Evolutionary conservation across 1,284 basidiomycete genomes (phyloP), one percentile per base, ranked within the genome.

Genomic region (Malassezia arunalokei): DNA sequence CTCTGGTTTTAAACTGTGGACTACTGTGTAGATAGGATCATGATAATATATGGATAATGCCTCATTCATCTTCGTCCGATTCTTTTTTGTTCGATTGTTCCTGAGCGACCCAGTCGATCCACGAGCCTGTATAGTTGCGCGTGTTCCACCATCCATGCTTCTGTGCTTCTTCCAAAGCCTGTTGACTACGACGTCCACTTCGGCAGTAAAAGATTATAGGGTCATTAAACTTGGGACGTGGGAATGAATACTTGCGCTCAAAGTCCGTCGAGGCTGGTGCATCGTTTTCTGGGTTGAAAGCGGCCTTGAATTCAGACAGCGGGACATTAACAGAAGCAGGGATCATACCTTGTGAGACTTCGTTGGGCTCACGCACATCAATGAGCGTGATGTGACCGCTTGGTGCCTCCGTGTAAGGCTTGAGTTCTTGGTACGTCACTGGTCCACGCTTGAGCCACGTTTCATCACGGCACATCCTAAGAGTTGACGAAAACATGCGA

Each of bases 311-410:
- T 17, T 80, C 79, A 4, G 86, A 86, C 20, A 98, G 81, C 6
- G 94, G 92, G 11, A 99, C 76, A 73, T 92, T 91, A 65, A 98
- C 89, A 5, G 91, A 81, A 9, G 87, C 90, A 3, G 94, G 94
- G 66, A 99, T 95, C 69, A 86, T 86, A 28, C 94, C 92, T 73
- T 92, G 86, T 3, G 85, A 80, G 32, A 91, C 87, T 75, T 98
- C 94, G 61, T 88, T 82, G 3, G 85, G 85, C 74, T 98, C 94
- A 30, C 94, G 83, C 6, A 98, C 91, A 74, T 99, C 76, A 70
- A 72, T 59, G 48, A 60, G 49, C 27, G 60, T 61, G 30, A 69
- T 59, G 8, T 63, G 29, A 32, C 83, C 80, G 28, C 78, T 83
- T 0, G 92, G 92, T 63, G 82, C 83, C 65, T 82, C 74, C 0